Evolutionary conservation across 2,329 filamentous ascomycete species (phyloP), one percentile per base, ranked within the genome.

Genomic region (Colletotrichum neosansevieriae): DNA sequence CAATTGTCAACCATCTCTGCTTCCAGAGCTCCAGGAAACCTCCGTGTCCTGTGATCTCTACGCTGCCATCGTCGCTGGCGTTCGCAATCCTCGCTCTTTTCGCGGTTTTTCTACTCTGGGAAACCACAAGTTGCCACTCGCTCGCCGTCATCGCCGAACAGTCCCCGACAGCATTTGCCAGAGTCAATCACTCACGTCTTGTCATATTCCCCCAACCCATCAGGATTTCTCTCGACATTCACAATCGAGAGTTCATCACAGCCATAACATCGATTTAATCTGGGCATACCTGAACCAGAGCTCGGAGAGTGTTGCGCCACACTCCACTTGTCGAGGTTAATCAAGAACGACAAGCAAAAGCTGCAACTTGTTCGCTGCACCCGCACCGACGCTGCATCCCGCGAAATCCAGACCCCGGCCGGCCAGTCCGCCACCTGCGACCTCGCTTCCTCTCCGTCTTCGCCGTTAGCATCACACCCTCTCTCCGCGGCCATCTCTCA

Each of bases 341-440:
- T 56, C 57, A 62, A 53, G 58, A 49, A 24, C 59, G 34, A 42
- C 38, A 44, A 29, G 4, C 49, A 36, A 36, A 29, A 29, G 29
- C 29, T 29, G 44, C 40, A 19, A 60, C 15, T 24, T 57, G 44
- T 61, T 24, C 24, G 24, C 24, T 5, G 58, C 59, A 47, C 59
- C 38, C 51, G 44, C 59, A 67, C 63, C 63, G 50, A 67, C 42
- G 42, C 44, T 70, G 58, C 68, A 68, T 68, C 64, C 42, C 64
- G 64, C 53, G 38, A 59, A 56, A 58, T 63, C 64, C 64, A 63
- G 64, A 63, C 68, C 63, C 66, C 47, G 58, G 64, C 59, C 58
- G 64, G 68, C 58, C 56, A 58, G 64, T 36, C 68, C 68, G 68
- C 51, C 53, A 58, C 59, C 51, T 59, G 50, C 63, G 38, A 63